phyloP scores from a whole-genome alignment of 495 filamentous ascomycete species.

The Lasiosphaeris hirsuta region DNA sequence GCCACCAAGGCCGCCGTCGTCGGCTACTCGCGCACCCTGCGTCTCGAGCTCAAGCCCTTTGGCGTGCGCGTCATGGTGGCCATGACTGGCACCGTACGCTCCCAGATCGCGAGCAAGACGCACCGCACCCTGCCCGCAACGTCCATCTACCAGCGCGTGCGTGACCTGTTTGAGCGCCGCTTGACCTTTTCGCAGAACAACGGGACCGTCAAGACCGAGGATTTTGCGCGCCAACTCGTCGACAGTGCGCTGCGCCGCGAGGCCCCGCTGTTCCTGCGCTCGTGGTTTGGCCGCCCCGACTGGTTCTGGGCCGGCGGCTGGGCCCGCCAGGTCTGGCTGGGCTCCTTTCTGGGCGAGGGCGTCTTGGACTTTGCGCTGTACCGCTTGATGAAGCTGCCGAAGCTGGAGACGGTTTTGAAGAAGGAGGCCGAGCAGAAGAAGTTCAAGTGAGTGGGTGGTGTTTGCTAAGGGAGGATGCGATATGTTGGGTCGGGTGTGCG shows the following conservation, averaged over 20 bases:
- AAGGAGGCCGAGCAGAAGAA: conserved; percentile 33
- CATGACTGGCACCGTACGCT: conserved; percentile 49
- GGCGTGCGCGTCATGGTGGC: conserved; percentile 53
- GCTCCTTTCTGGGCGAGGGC: conserved; percentile 40
- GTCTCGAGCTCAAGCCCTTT: conserved; percentile 52
- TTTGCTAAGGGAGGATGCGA: not conserved
- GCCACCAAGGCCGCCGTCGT: conserved; percentile 52
- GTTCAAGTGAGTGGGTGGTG: conserved; percentile 5
- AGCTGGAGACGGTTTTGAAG: conserved; percentile 36
- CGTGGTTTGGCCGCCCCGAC: conserved; percentile 44
- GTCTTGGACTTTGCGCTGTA: conserved; percentile 37
- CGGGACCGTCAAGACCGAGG: conserved; percentile 37
- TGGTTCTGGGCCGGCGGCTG: conserved; percentile 48
- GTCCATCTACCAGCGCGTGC: conserved; percentile 41
- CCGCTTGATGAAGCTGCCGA: conserved; percentile 34
- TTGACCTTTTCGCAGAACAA: conserved; percentile 45
- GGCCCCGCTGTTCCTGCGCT: conserved; percentile 31
- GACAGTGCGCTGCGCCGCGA: conserved; percentile 33
- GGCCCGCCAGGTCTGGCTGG: conserved; percentile 30
- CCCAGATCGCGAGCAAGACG: conserved; percentile 38
- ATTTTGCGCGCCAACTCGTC: conserved; percentile 38
- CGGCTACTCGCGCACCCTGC: conserved; percentile 49
- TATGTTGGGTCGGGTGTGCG: too few species aligned
- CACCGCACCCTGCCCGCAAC: conserved; percentile 37
- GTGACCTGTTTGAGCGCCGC: conserved; percentile 40